Base-by-base conservation (phyloP, 495 filamentous ascomycete genomes). In the Penicillium pancosmium region DNA sequence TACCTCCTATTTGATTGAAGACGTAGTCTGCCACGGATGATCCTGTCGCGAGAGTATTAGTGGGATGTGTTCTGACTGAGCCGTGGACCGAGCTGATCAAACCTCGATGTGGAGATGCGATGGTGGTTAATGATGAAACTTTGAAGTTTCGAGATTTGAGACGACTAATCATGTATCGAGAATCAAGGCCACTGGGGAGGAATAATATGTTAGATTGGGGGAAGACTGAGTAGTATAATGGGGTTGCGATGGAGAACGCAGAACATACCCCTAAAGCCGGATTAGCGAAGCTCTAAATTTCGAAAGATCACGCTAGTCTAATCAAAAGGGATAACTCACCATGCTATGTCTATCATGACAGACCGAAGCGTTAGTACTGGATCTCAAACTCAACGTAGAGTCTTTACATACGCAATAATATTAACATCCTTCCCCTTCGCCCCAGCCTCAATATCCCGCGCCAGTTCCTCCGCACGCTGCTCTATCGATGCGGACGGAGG, bases 151-250 rank as follows among this genome's bases (percentile, higher is more conserved):
- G 76, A 6, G 90, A 92, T 52, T 82, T 82, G 13, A 96, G 78
- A 44, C 79, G 81, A 52, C 89, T 92, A 61, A 97, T 90, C 91
- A 97, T 96, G 71, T 95, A 95, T 67, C 93, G 83, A 12, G 91
- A 86, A 74, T 97, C 94, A 44, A 97, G 82, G 4, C 94, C 94
- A 33, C 93, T 89, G 36, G 15, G 36, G 15, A n/a, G 36, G n/a
- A n/a, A 38, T 4, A 59, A 76, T 54, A 3, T 75, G 50, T 56
- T 41, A n/a, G 50, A 35, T 54, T 48, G 27, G 47, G 33, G 43
- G 11, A 31, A 27, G 27, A 31, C 27, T 9, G 27, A 31, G 27
- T 9, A 8, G 8, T 31, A 31, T 5, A 21, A 10, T 10, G 47
- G 16, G 13, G 62, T 57, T 41, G 46, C 53, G 44, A 27, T 25